Evolutionary conservation across 1,284 basidiomycete genomes (phyloP).

Genomic region (Retiboletus flavoniger): DNA sequence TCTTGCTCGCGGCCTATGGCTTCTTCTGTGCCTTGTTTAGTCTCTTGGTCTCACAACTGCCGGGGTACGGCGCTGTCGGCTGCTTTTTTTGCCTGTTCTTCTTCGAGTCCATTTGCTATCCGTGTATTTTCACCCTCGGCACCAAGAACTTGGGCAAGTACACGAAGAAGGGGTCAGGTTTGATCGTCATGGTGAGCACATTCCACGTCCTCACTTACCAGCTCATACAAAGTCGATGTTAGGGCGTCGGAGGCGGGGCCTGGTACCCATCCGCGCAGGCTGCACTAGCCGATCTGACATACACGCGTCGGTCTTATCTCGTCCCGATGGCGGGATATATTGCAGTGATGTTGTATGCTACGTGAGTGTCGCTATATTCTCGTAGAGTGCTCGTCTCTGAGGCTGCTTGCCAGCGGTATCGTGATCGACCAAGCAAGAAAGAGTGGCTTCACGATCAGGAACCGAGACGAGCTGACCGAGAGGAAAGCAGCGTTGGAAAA

Average conservation of each 20-base stretch:
- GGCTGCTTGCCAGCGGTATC: constrained; percentile 42
- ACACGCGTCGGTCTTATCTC: constrained; percentile 55
- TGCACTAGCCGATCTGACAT: constrained; percentile 57
- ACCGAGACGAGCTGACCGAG: constrained; percentile 42
- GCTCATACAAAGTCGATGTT: constrained; percentile 1
- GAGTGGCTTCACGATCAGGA: constrained; percentile 50
- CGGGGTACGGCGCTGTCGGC: constrained; percentile 57
- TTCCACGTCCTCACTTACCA: neutral
- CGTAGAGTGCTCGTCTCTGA: neutral
- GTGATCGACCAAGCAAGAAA: constrained; percentile 50
- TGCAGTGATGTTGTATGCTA: constrained; percentile 57
- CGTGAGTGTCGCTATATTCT: constrained; percentile 40
- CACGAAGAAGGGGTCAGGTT: constrained; percentile 67
- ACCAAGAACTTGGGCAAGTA: constrained; percentile 69
- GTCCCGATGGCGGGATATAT: constrained; percentile 59
- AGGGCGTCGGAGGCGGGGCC: constrained; percentile 73
- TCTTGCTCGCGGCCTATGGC: constrained; percentile 59
- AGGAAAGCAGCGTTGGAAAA: constrained; percentile 10
- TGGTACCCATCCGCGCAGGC: constrained; percentile 76
- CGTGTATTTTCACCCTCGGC: constrained; percentile 69
- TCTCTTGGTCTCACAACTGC: constrained; percentile 51
- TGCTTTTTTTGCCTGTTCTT: constrained; percentile 72
- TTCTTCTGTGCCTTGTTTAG: constrained; percentile 53
- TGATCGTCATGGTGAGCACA: constrained; percentile 57
- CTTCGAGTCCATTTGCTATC: constrained; percentile 75